A percentile compares a stretch with the other conserved stretches of the same genome.
These are phyloP conservation scores for Ganoderma multipileum DNA, from an alignment of 1,284 basidiomycete species.

Conservation along the genomic window DNA sequence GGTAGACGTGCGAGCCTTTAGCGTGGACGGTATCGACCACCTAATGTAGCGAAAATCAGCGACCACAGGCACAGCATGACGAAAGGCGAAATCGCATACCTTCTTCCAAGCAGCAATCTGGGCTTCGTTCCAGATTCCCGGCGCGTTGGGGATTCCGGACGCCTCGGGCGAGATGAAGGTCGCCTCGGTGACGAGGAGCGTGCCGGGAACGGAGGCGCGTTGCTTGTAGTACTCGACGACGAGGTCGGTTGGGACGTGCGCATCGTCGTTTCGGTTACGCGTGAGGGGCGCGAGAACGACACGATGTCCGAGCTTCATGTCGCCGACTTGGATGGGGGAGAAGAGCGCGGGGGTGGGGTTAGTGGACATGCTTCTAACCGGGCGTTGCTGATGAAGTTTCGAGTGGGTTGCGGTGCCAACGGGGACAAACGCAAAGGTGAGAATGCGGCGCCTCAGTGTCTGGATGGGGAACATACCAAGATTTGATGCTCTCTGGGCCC, in stretches of 20 bases:
- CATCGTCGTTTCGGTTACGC: conserved; percentile 41
- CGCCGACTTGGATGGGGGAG: conserved; percentile 52
- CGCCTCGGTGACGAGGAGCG: conserved; percentile 57
- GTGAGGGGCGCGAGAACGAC: conserved; percentile 59
- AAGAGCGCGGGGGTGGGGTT: conserved; percentile 44
- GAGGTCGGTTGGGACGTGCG: conserved; percentile 39
- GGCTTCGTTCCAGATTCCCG: conserved; percentile 50
- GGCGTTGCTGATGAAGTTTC: not conserved
- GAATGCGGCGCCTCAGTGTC: not conserved
- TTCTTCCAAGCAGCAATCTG: conserved; percentile 56
- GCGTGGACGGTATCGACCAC: conserved; percentile 12
- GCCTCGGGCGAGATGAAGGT: conserved; percentile 51
- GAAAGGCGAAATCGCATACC: conserved; percentile 31
- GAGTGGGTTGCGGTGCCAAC: not conserved
- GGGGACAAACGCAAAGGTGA: not conserved
- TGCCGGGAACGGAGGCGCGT: conserved; percentile 50
- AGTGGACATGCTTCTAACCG: not conserved
- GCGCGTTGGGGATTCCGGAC: conserved; percentile 44
- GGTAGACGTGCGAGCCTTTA: conserved; percentile 40
- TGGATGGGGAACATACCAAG: not conserved
- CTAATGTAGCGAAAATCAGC: not conserved
- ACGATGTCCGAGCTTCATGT: conserved; percentile 48
- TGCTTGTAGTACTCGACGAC: conserved; percentile 55
- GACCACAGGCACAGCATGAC: not conserved
- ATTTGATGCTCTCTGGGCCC: not conserved